Conservation (phyloP, 352 stramenopile species). For the Phytophthora constricta region DNA sequence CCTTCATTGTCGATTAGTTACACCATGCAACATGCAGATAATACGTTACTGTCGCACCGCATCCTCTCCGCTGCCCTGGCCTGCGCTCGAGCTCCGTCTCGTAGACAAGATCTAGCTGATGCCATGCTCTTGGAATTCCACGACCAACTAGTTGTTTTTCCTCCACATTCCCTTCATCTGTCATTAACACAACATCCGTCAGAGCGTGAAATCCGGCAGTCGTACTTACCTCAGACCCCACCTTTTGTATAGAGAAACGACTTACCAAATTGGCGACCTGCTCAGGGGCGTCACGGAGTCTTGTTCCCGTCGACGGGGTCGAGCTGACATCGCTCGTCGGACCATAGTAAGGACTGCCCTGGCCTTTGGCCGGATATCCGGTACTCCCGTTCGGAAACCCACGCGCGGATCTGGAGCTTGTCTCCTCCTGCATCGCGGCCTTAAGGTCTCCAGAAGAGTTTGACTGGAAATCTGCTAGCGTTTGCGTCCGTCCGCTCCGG, state of each 20-base stretch:
- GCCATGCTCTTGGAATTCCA: slow-evolving; percentile 23
- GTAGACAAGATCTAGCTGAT: slow-evolving; percentile 40
- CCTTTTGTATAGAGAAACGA: slow-evolving; percentile 27
- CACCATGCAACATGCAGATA: slow-evolving; percentile 51
- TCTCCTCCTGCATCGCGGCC: slow-evolving; percentile 36
- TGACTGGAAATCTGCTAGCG: slow-evolving; percentile 48
- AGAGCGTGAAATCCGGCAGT: slow-evolving; percentile 2
- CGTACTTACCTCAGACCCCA: slow-evolving; percentile 12
- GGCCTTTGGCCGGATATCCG: slow-evolving; percentile 46
- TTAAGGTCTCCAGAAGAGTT: slow-evolving; percentile 53
- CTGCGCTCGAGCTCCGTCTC: slow-evolving; percentile 36
- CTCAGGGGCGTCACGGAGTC: slow-evolving; percentile 50
- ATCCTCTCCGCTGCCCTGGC: slow-evolving; percentile 32
- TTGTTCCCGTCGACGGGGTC: slow-evolving; percentile 35
- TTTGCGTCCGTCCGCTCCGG: slow-evolving; percentile 28
- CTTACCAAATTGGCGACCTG: slow-evolving; percentile 62
- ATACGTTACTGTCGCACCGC: slow-evolving; percentile 53
- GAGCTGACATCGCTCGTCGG: slow-evolving; percentile 36
- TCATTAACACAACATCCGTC: slow-evolving; percentile 14
- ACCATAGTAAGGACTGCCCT: slow-evolving; percentile 49
- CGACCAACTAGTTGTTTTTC: slow-evolving; percentile 75
- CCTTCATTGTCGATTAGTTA: slow-evolving; percentile 46
- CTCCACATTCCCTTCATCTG: slow-evolving; percentile 86
- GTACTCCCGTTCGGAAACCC: slow-evolving; percentile 23
- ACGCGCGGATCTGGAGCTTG: slow-evolving; percentile 39